Conservation (phyloP, 495 filamentous ascomycete species). For the Aspergillus haitiensis region DNA sequence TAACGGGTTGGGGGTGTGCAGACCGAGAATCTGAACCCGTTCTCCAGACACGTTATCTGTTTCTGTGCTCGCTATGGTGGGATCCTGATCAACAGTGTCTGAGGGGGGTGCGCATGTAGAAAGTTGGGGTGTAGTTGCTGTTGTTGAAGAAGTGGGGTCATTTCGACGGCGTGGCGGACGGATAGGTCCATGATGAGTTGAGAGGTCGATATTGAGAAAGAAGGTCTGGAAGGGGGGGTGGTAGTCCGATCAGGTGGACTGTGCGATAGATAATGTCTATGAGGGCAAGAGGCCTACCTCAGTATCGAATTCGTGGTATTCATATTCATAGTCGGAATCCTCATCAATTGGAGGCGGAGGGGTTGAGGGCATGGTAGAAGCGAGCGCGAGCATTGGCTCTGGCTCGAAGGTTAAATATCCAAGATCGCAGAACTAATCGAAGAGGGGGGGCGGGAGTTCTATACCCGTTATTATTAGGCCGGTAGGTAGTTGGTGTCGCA, state of each 20-base stretch:
- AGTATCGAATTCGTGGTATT: slow-evolving; percentile 58
- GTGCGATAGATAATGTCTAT: neutral
- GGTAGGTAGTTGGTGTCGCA: no score
- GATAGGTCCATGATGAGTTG: slow-evolving; percentile 44
- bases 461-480: no score
- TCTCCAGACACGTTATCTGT: slow-evolving; percentile 29
- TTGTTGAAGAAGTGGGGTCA: slow-evolving; percentile 15
- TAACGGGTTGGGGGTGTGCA: slow-evolving; percentile 71
- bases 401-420: no score
- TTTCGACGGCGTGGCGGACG: slow-evolving; percentile 36
- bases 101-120: slow-evolving; percentile 1
- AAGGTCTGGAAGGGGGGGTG: slow-evolving; percentile 40
- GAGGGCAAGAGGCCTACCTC: slow-evolving; percentile 43
- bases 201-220: slow-evolving; percentile 56
- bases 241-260: slow-evolving; percentile 9
- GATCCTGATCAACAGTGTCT: slow-evolving; percentile 20
- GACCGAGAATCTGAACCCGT: slow-evolving; percentile 75
- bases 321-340: slow-evolving; percentile 59
- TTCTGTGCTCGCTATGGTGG: slow-evolving; percentile 31
- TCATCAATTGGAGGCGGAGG: slow-evolving; percentile 13
- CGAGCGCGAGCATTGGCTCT: slow-evolving; percentile 24
- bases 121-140: neutral
- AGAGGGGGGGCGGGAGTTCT: no score
- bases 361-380: slow-evolving; percentile 27
- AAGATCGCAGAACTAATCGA: no score